Evolutionary conservation across 2,329 filamentous ascomycete genomes (phyloP).

Genomic region (Teratosphaeria nubilosa): DNA sequence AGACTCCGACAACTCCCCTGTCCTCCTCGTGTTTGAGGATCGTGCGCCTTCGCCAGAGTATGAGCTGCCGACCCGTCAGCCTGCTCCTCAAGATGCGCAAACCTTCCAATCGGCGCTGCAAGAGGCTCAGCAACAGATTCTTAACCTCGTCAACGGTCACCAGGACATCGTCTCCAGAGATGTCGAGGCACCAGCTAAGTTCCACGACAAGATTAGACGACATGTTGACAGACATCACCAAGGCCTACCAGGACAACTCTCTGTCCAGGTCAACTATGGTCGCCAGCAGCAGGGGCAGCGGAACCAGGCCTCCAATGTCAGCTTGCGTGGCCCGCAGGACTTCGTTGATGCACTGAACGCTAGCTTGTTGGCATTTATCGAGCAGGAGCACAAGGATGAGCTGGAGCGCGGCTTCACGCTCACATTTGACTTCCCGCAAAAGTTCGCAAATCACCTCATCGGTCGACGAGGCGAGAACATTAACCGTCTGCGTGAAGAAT

Average conservation of each 20-base stretch:
- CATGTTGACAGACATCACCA: constrained; percentile 50
- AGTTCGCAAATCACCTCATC: constrained; percentile 79
- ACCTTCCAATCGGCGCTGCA: constrained; percentile 48
- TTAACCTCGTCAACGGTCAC: constrained; percentile 44
- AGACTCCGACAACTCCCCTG: constrained; percentile 44
- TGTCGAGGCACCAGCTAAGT: constrained; percentile 48
- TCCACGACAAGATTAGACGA: constrained; percentile 53
- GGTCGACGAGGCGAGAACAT: constrained; percentile 59
- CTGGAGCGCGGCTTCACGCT: constrained; percentile 82
- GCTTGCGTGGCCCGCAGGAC: constrained; percentile 65
- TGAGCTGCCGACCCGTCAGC: constrained; percentile 45
- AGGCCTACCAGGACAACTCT: constrained; percentile 39
- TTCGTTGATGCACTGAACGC: constrained; percentile 60
- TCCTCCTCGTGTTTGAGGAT: constrained; percentile 68
- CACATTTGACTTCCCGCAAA: constrained; percentile 87
- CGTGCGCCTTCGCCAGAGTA: constrained; percentile 43
- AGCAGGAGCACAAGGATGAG: constrained; percentile 84
- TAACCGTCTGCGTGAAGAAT: constrained; percentile 57
- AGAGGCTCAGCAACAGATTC: constrained; percentile 48
- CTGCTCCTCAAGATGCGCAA: constrained; percentile 44
- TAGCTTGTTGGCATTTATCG: constrained; percentile 70
- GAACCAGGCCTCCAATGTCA: constrained; percentile 42
- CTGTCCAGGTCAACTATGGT: constrained; percentile 46
- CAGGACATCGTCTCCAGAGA: constrained; percentile 45
- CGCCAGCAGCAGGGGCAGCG: constrained; percentile 35